Conservation (phyloP, 169 alveolate genomes). For the Babesia ovis region DNA sequence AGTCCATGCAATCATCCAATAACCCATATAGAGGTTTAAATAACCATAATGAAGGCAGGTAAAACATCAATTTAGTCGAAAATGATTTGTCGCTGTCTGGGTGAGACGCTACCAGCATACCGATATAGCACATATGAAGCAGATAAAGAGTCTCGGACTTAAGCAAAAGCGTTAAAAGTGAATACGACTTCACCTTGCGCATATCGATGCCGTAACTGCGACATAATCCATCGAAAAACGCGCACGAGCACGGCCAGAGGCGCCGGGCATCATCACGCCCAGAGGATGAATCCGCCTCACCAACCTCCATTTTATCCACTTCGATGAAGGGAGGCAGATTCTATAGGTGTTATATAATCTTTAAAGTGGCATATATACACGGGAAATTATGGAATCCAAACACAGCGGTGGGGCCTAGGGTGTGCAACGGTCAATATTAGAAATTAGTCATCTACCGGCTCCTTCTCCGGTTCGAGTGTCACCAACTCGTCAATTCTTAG, state of each 20-base stretch:
- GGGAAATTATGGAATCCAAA: background rate
- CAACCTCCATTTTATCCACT: conserved; percentile 4
- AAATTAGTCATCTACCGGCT: conserved; percentile 81
- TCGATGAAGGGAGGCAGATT: background rate
- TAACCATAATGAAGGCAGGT: conserved; percentile 54
- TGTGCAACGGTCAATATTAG: background rate
- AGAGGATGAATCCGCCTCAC: conserved; percentile 4
- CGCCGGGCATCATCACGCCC: conserved; percentile 11
- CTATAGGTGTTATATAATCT: background rate
- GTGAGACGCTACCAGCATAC: conserved; percentile 25
- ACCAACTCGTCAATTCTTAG: conserved; percentile 97
- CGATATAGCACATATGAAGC: conserved; percentile 52
- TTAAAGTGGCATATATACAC: background rate
- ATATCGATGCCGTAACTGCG: conserved; percentile 9
- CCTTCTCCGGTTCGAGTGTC: conserved; percentile 86
- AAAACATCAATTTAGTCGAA: background rate
- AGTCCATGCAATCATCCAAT: conserved; percentile 25
- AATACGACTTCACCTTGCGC: conserved; percentile 19
- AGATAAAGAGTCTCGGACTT: conserved; percentile 52
- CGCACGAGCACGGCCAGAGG: conserved; percentile 13
- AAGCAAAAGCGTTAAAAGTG: conserved; percentile 39
- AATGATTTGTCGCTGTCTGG: conserved; percentile 8
- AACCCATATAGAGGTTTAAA: conserved; percentile 48
- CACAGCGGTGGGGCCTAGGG: conserved; percentile 32
- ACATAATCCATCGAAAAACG: conserved; percentile 5